phyloP scores from a whole-genome alignment of 257 asterid species.

The Penstemon davidsonii region DNA sequence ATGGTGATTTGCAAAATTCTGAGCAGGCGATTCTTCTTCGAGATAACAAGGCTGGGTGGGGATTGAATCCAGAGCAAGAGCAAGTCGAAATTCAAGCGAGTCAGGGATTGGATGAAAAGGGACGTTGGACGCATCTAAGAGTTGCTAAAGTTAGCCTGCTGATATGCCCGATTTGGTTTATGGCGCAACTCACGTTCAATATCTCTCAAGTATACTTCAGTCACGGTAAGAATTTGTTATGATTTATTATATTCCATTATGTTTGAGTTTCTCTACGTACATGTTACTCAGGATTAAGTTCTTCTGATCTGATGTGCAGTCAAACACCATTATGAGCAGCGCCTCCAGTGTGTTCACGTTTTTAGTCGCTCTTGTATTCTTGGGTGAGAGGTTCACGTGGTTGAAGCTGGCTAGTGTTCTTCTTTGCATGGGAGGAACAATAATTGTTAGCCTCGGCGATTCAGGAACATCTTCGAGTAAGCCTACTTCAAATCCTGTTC shows the following conservation, averaged over 20 bases:
- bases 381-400: constrained; percentile 92
- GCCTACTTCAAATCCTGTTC: constrained; percentile 63
- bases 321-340: constrained; percentile 92
- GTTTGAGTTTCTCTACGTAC: neutral
- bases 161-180: constrained; percentile 89
- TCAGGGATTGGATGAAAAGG: constrained; percentile 64
- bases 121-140: constrained; percentile 87
- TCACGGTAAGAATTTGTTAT: constrained; percentile 62
- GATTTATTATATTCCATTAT: neutral
- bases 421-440: constrained; percentile 95
- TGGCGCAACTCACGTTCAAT: constrained; percentile 92
- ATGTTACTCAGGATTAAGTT: constrained; percentile 23
- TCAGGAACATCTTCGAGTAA: constrained; percentile 46
- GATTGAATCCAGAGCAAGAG: constrained; percentile 19
- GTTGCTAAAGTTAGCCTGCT: constrained; percentile 87
- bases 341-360: constrained; percentile 92
- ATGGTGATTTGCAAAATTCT: constrained; percentile 33
- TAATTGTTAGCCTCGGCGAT: constrained; percentile 86
- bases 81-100: constrained; percentile 17
- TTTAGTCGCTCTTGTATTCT: constrained; percentile 77
- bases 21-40: constrained; percentile 73
- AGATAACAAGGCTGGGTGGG: constrained; percentile 29
- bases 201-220: constrained; percentile 88
- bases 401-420: constrained; percentile 78
- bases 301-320: constrained; percentile 44